These are phyloP conservation scores for Globisporangium splendens DNA, from an alignment of 352 stramenopile species.

Conservation along the genomic window DNA sequence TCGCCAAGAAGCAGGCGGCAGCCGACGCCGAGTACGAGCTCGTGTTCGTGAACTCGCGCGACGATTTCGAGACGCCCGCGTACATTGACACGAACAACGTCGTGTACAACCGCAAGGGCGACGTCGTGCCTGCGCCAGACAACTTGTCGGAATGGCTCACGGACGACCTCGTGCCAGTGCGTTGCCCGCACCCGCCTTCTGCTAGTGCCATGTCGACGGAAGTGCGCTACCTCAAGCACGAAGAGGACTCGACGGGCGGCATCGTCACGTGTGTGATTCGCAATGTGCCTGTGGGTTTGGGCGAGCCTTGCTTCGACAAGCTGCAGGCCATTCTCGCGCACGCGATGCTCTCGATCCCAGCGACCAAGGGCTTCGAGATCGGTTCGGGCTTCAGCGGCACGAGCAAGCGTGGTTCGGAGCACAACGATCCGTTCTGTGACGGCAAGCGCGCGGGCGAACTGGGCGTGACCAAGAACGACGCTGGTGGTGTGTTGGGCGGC, in stretches of 20 bases:
- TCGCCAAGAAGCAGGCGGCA: conserved; percentile 42
- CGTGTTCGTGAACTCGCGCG: conserved; percentile 54
- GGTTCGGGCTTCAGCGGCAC: conserved; percentile 94
- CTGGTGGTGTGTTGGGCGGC: conserved; percentile 95
- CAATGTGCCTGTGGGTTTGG: conserved; percentile 95
- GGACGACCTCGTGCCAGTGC: conserved; percentile 88
- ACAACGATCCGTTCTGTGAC: conserved; percentile 98
- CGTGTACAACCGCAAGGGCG: conserved; percentile 84
- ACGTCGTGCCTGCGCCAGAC: conserved; percentile 44
- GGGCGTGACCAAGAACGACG: conserved; percentile 83
- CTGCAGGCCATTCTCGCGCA: conserved; percentile 97
- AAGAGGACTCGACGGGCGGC: conserved; percentile 90
- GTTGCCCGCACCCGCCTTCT: conserved; percentile 92
- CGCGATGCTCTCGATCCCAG: conserved; percentile 98
- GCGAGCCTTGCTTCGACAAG: conserved; percentile 99
- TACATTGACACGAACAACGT: conserved; percentile 94
- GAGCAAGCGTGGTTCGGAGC: conserved; percentile 94
- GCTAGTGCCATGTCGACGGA: conserved; percentile 94
- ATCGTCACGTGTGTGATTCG: conserved; percentile 96
- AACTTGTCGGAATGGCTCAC: conserved; percentile 68
- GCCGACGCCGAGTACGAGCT: conserved; percentile 70
- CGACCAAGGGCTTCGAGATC: conserved; percentile 99
- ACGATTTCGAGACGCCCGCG: conserved; percentile 65
- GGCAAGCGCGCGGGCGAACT: conserved; percentile 49
- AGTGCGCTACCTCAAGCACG: conserved; percentile 91